A percentile compares a stretch with the other conserved stretches of the same genome.
These are phyloP conservation scores for Eutrema japonicum DNA, from an alignment of 345 rosid genomes.

Conservation along the genomic window DNA sequence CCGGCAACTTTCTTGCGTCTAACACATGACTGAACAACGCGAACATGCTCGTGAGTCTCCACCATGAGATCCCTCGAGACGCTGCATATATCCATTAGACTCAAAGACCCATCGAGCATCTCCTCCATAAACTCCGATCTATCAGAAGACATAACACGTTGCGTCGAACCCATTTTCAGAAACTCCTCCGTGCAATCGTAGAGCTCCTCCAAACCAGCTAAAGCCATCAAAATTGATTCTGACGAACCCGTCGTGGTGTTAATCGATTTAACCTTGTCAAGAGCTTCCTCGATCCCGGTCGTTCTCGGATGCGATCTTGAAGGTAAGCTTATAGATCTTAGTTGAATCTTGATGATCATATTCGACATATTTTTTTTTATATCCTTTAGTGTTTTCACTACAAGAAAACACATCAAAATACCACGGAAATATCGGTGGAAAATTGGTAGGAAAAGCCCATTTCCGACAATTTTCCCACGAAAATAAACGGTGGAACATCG, in stretches of 20 bases:
- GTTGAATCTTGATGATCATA: constrained; percentile 50
- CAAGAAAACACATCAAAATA: no score
- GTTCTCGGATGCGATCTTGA: constrained; percentile 74
- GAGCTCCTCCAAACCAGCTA: constrained; percentile 57
- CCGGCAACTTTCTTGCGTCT: constrained; percentile 59
- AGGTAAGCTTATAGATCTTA: constrained; percentile 75
- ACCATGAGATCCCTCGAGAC: constrained; percentile 57
- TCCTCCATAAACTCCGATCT: constrained; percentile 49
- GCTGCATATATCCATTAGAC: constrained; percentile 63
- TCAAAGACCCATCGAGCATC: constrained; percentile 64
- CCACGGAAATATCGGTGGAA: no score
- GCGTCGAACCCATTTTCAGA: constrained; percentile 63
- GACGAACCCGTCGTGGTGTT: constrained; percentile 47
- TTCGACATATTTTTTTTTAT: constrained; percentile 25
- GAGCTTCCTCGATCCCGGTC: constrained; percentile 52
- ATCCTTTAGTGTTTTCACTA: neutral
- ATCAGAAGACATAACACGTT: constrained; percentile 49
- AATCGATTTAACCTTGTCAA: constrained; percentile 50
- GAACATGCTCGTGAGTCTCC: constrained; percentile 57
- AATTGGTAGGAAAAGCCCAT: no score
- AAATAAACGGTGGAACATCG: no score
- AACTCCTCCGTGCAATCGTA: constrained; percentile 54
- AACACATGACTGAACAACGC: constrained; percentile 59
- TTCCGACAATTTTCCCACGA: no score
- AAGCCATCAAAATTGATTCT: constrained; percentile 43